Evolutionary conservation across 305 asterid genomes (phyloP), one percentile per base, ranked within the genome.

Genomic region (Galium porrigens): DNA sequence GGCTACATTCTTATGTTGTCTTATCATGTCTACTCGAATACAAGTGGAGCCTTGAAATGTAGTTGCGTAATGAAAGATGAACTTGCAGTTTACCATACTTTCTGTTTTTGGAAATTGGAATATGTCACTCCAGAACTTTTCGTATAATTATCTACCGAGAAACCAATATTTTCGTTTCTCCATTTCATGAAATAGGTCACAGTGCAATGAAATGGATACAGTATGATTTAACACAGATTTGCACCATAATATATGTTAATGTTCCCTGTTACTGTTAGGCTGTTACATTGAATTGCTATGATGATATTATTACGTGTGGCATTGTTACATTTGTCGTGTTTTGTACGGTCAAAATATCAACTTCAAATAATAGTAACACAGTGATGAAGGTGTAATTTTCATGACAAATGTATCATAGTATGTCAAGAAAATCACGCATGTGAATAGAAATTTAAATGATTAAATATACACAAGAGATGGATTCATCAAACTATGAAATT

Each of bases 401-500:
- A 27, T 0, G 30, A 0, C 30, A 27, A 27, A 27, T 27, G 1
- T 27, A 27, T 27, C 30, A 27, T 27, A 27, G 0, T 0, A 27
- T 0, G 30, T 27, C 1, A 27, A 27, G 30, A 27, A 27, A 27
- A 27, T 27, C 30, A 27, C 2, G 30, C 30, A 27, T 2, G 1
- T 27, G 30, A 27, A 0, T 22, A 27, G 1, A 27, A 0, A 27
- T 1, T 1, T 3, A 6, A 0, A 6, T 37, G 11, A 37, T 8
- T 34, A 46, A 46, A 46, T 46, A 46, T 46, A n/a, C 25, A 0
- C 3, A 51, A 51, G 18, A 51, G 54, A 51, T 53, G 58, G 27
- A 53, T 8, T 53, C 30, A 53, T 18, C 32, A 53, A 7, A 0
- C n/a, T 53, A 33, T 53, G 81, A 68, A 68, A 82, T 22, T 39